phyloP scores from a whole-genome alignment of 1,284 basidiomycete genomes.

The Hypsizygus ulmarius region DNA sequence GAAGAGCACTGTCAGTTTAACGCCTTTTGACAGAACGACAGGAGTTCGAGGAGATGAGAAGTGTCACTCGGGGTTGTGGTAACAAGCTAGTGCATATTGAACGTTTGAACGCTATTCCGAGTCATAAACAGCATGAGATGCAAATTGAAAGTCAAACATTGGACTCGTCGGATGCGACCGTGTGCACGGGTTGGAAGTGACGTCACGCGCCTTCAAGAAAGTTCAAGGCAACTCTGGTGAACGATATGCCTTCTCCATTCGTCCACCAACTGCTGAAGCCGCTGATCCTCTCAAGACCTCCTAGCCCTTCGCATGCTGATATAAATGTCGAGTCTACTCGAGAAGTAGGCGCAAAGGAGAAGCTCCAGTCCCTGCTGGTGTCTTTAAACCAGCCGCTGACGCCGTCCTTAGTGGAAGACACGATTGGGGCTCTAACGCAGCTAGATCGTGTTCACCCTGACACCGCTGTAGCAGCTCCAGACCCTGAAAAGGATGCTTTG shows the following conservation, averaged over 20 bases:
- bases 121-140: no score
- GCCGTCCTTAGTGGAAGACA: slow-evolving; percentile 14
- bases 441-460: slow-evolving; percentile 3
- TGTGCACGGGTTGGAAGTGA: slow-evolving; percentile 7
- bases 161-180: no score
- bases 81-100: no score
- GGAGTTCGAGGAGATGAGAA: no score
- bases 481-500: slow-evolving; percentile 33
- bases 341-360: slow-evolving; percentile 12
- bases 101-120: no score
- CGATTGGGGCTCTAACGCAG: slow-evolving; percentile 15
- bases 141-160: no score
- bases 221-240: background rate
- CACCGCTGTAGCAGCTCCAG: slow-evolving; percentile 1
- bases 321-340: background rate
- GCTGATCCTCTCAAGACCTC: slow-evolving; percentile 11
- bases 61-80: no score
- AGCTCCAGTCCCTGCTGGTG: slow-evolving; percentile 16
- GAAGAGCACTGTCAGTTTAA: no score
- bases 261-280: slow-evolving; percentile 21
- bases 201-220: slow-evolving; percentile 18
- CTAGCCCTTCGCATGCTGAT: slow-evolving; percentile 1
- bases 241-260: slow-evolving; percentile 20
- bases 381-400: slow-evolving; percentile 17
- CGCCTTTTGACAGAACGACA: no score